Evolutionary conservation across 2,329 filamentous ascomycete species (phyloP), one percentile per base, ranked within the genome.

Genomic region (Cylindrodendrum hubeiense): DNA sequence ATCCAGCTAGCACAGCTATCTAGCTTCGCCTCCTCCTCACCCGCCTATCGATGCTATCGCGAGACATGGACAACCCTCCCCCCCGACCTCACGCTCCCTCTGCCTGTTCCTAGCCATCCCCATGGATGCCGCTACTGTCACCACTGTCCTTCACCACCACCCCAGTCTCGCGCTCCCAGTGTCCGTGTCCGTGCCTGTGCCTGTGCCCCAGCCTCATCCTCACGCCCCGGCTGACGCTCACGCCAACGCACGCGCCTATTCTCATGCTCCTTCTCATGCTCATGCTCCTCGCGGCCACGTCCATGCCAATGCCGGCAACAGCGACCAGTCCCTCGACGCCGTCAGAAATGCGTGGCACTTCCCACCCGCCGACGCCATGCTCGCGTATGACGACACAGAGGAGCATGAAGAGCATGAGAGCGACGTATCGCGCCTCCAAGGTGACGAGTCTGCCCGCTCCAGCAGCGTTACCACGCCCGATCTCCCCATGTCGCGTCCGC

Each of bases 391-490:
- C 43, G 72, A 75, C 26, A 68, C 71, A 33, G 72, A 75, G 47
- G 66, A 65, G 44, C 74, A 68, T 57, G 72, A 75, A 44, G 66
- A 65, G 44, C 74, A 68, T 57, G 70, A 69, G 17, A 75, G 75
- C 66, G 73, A 76, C 59, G 67, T 69, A 58, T 76, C 69, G 65
- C 69, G 61, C 39, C 60, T 70, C 22, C 70, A 73, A 21, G 75
- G 72, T 51, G 70, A 76, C 60, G 64, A 72, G 52, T 78, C 76
- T 21, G 71, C 72, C n/a, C 64, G 72, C 26, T 73, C 76, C 7
- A 78, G 76, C 64, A 69, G 71, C 53, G 69, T 67, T 41, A 75
- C 76, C 21, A 76, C 74, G 41, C 75, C 71, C 22, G 73, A 77
- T 37, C 51, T 63, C 50, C 50, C 63, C 37, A 60, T 69, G 58